Conservation (phyloP, 495 filamentous ascomycete species). For the Annulohypoxylon stygium region DNA sequence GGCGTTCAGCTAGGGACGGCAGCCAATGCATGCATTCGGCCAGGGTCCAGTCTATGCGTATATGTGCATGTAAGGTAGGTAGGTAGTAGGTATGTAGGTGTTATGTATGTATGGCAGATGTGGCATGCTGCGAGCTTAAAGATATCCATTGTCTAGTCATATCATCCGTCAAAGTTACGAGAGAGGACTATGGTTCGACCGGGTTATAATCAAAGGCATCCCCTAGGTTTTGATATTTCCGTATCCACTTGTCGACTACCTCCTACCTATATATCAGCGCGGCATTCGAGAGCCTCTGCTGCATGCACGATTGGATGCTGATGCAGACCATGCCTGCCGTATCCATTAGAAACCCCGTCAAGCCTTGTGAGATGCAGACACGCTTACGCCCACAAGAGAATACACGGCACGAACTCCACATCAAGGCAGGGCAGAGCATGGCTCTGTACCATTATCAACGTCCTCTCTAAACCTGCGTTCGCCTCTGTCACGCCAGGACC, state of each 20-base stretch:
- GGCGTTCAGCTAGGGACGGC: conserved; percentile 54
- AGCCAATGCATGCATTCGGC: conserved; percentile 61
- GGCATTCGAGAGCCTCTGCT: conserved; percentile 37
- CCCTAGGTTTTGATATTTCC: conserved; percentile 21
- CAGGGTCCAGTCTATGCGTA: conserved; percentile 53
- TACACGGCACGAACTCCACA: conserved; percentile 29
- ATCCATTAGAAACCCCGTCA: conserved; percentile 27
- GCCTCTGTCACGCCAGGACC: conserved; percentile 22
- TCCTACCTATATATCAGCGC: conserved; percentile 12
- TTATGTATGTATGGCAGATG: conserved; percentile 49
- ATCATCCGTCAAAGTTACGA: conserved; percentile 31
- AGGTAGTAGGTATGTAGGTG: conserved; percentile 1
- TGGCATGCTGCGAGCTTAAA: conserved; percentile 48
- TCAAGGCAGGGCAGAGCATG: conserved; percentile 17
- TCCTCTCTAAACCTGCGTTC: conserved; percentile 23
- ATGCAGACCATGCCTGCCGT: conserved; percentile 33
- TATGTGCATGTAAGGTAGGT: conserved; percentile 40
- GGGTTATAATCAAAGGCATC: conserved; percentile 22
- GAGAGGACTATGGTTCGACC: conserved; percentile 9
- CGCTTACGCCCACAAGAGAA: conserved; percentile 25
- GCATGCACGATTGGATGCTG: conserved; percentile 46
- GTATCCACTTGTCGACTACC: conserved; percentile 16
- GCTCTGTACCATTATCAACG: conserved; percentile 31
- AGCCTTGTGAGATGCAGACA: conserved; percentile 41
- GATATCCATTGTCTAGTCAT: conserved; percentile 36